A percentile compares a stretch with the other conserved stretches of the same genome.
These are phyloP conservation scores for Dryas octopetala DNA, from an alignment of 306 rosid species.

Conservation along the genomic window DNA sequence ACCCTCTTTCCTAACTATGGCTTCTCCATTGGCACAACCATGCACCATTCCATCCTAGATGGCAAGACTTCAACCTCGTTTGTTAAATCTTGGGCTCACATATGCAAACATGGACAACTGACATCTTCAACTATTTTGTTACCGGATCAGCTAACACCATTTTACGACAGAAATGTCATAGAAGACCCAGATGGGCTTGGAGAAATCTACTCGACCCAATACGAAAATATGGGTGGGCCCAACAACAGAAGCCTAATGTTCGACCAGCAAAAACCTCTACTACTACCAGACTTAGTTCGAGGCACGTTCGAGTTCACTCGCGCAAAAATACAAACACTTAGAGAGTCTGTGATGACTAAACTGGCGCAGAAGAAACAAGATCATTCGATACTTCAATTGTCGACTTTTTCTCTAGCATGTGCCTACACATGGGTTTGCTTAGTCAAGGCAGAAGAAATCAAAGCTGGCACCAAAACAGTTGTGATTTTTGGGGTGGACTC, in stretches of 20 bases:
- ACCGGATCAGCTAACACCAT: not conserved
- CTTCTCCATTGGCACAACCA: slow-evolving; percentile 38
- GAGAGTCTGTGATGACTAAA: not conserved
- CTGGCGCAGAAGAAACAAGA: not conserved
- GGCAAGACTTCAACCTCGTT: slow-evolving; percentile 36
- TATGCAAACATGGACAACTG: slow-evolving; percentile 11
- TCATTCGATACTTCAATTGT: not conserved
- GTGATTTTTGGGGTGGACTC: slow-evolving; percentile 15
- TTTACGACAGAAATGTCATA: slow-evolving; percentile 7
- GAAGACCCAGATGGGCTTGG: slow-evolving; percentile 13
- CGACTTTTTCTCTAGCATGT: slow-evolving; percentile 19
- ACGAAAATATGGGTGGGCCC: not conserved
- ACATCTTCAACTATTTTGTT: not conserved
- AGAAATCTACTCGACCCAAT: not conserved
- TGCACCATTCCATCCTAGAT: slow-evolving; percentile 47
- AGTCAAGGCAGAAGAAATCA: slow-evolving; percentile 21
- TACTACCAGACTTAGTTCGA: not conserved
- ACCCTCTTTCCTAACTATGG: slow-evolving; percentile 44
- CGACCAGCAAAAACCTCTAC: not conserved
- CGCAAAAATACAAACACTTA: not conserved
- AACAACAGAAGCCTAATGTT: slow-evolving; percentile 17
- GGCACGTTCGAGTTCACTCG: slow-evolving; percentile 17
- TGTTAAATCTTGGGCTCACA: slow-evolving; percentile 26
- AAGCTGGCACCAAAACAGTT: not conserved
- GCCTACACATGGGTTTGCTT: slow-evolving; percentile 33